Evolutionary conservation across 192 early-diverging fungal species (phyloP), one percentile per base, ranked within the genome.

Genomic region (Podochytrium sp.): DNA sequence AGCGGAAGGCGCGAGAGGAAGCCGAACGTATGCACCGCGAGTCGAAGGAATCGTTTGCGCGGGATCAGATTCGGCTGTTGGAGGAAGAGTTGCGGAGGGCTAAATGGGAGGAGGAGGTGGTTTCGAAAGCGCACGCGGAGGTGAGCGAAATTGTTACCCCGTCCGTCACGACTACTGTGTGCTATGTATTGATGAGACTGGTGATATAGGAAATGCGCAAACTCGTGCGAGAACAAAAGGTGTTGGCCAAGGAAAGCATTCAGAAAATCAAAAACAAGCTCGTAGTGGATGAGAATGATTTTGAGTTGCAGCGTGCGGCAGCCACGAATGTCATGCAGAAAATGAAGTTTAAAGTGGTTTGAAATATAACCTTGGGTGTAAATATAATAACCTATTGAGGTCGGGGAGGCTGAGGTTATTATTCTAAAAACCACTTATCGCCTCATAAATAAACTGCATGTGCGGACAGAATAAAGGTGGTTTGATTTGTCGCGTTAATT

Each of bases 41-140:
- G 27, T 57, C 71, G 23, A 61, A 63, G 33, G 71, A 73, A 43
- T 14, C 37, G 2, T 64, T 33, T 43, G 30, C 35, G 14, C 20
- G 59, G 5, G 71, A 73, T 32, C 71, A 73, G 41, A 41, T 73
- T 25, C 20, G 37, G 57, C 29, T 73, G 27, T 27, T 73, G 6
- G 58, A 73, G 59, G 40, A 63, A 50, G 58, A 73, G 29, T 30
- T 73, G 30, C 14, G 43, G n/a, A 10, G 14, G 38, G 23, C 52
- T 6, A 42, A 50, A 33, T 25, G 50, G 58, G 58, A 73, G 34
- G 58, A 62, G 34, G 30, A 27, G 16, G 29, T 73, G 37, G 59
- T 73, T n/a, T 14, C 37, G 12, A 73, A 73, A 63, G 71, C 71
- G 2, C 71, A 73, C 33, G 56, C 71, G 10, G 71, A 73, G 71